phyloP scores from a whole-genome alignment of 805 yeast genomes.

The Teunomyces aglyptinius region DNA sequence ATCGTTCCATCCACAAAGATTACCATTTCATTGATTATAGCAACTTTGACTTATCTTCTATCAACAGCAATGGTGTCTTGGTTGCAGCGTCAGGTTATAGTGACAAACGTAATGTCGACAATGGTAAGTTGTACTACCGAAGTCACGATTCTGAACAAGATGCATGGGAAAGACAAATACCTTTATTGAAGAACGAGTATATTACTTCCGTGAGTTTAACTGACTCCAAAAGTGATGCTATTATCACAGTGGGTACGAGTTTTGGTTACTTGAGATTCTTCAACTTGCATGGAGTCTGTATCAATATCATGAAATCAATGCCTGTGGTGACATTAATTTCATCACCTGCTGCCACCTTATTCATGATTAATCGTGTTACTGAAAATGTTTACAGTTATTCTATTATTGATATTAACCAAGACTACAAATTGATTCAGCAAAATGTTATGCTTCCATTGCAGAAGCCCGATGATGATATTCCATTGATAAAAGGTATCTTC shows the following conservation, averaged over 20 bases:
- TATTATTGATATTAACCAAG: slow-evolving; percentile 45
- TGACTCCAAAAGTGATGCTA: slow-evolving; percentile 28
- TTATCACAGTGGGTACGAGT: slow-evolving; percentile 69
- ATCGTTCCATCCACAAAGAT: slow-evolving; percentile 69
- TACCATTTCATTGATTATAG: slow-evolving; percentile 80
- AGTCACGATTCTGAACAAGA: slow-evolving; percentile 63
- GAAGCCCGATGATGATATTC: slow-evolving; percentile 21
- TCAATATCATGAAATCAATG: slow-evolving; percentile 63
- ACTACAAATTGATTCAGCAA: slow-evolving; percentile 39
- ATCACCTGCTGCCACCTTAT: slow-evolving; percentile 52
- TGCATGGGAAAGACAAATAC: slow-evolving; percentile 69
- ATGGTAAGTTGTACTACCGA: slow-evolving; percentile 58
- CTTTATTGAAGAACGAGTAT: slow-evolving; percentile 52
- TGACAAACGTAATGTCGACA: slow-evolving; percentile 15
- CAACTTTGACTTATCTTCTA: slow-evolving; percentile 70
- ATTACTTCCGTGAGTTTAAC: slow-evolving; percentile 69
- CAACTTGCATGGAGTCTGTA: slow-evolving; percentile 71
- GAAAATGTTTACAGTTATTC: slow-evolving; percentile 43
- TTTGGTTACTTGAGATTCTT: slow-evolving; percentile 71
- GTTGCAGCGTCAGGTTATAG: slow-evolving; percentile 45
- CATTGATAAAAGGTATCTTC: slow-evolving; percentile 64
- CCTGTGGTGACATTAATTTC: slow-evolving; percentile 76
- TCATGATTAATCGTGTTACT: slow-evolving; percentile 44
- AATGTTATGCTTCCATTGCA: slow-evolving; percentile 37
- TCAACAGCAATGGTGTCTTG: slow-evolving; percentile 64